Evolutionary conservation across 139 green algal genomes (phyloP).

Genomic region (Parachlorella kessleri): DNA sequence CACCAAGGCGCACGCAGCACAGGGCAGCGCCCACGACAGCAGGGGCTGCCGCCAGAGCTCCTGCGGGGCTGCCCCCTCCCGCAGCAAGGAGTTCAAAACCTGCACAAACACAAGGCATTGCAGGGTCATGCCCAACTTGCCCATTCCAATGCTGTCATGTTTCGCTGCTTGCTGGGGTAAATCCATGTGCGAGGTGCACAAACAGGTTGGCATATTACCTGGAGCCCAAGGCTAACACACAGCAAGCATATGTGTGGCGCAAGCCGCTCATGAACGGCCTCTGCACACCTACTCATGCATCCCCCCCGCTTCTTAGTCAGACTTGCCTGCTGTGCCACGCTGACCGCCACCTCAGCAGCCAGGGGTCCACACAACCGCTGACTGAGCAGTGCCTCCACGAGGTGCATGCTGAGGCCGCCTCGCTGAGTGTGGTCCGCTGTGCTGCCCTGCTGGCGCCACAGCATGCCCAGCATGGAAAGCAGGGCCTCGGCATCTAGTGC

Average conservation of each 20-base stretch:
- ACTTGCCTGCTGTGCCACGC: background rate
- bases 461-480: background rate
- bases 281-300: too few relatives aligned
- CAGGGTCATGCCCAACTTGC: background rate
- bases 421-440: background rate
- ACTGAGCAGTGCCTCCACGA: background rate
- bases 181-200: too few relatives aligned
- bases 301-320: too few relatives aligned
- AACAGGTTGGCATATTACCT: background rate
- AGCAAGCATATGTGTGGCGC: background rate
- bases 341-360: background rate
- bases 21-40: constrained; percentile 5
- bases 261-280: too few relatives aligned
- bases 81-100: background rate
- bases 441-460: background rate
- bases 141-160: too few relatives aligned
- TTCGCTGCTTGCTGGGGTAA: too few relatives aligned
- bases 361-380: too few relatives aligned
- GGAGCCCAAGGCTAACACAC: background rate
- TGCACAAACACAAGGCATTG: background rate
- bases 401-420: background rate
- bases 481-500: background rate
- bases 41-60: constrained; percentile 1
- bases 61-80: background rate
- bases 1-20: background rate